phyloP scores from a whole-genome alignment of 805 yeast species.

The Candida piceae region DNA sequence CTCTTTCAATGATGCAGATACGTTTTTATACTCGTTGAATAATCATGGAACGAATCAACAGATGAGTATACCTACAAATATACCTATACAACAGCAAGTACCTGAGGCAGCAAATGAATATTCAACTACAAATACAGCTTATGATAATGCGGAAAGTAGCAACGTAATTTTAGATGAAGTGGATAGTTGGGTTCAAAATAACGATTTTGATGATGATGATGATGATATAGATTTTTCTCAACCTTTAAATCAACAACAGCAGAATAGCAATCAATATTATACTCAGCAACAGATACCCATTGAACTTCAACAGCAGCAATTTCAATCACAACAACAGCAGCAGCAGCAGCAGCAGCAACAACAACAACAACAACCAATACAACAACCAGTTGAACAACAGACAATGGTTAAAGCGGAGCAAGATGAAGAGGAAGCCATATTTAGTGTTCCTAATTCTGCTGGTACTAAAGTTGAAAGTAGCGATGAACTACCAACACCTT shows the following conservation, averaged over 20 bases:
- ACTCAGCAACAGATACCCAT: too few species aligned
- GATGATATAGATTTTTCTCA: slow-evolving; percentile 2
- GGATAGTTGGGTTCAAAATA: neutral
- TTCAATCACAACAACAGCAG: slow-evolving; percentile 1
- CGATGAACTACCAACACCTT: slow-evolving; percentile 11
- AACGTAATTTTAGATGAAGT: neutral
- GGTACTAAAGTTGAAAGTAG: neutral
- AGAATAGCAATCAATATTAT: too few species aligned
- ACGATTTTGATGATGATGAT: slow-evolving; percentile 1
- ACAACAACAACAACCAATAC: slow-evolving; percentile 1
- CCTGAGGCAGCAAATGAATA: neutral
- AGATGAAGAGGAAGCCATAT: too few species aligned
- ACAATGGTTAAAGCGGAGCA: neutral
- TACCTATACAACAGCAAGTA: neutral
- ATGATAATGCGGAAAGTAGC: neutral
- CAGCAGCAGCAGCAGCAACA: slow-evolving; percentile 2
- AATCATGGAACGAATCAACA: slow-evolving; percentile 5
- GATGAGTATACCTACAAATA: neutral
- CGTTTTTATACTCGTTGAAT: slow-evolving; percentile 22
- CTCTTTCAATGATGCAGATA: slow-evolving; percentile 25
- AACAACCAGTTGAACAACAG: slow-evolving; percentile 1
- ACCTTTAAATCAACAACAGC: too few species aligned
- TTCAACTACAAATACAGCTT: neutral
- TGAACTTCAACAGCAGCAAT: neutral
- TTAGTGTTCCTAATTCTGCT: too few species aligned